Evolutionary conservation across 768 basidiomycete genomes (phyloP).

Genomic region (Macrolepiota dolichaula): DNA sequence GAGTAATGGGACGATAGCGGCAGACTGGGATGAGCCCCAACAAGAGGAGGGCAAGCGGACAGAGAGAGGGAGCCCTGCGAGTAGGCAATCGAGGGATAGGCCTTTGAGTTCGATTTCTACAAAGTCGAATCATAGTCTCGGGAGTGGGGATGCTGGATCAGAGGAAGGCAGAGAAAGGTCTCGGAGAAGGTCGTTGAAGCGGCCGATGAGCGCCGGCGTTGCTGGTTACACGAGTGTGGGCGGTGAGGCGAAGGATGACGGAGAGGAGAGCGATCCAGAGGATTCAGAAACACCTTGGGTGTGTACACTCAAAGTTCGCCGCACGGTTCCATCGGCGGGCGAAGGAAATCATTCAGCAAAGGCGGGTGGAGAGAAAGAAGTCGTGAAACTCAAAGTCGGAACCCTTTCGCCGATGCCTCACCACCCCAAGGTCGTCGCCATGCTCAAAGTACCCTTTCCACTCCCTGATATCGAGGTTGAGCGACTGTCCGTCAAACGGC

Average conservation of each 20-base stretch:
- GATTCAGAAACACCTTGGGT: conserved; percentile 97
- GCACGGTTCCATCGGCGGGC: conserved; percentile 24
- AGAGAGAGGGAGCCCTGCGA: conserved; percentile 1
- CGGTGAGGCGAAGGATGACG: conserved; percentile 41
- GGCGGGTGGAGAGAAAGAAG: conserved; percentile 20
- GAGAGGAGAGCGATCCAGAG: conserved; percentile 88
- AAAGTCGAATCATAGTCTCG: conserved; percentile 33
- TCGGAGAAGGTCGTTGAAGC: conserved; percentile 12
- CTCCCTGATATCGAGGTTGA: conserved; percentile 81
- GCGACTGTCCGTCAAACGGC: conserved; percentile 46
- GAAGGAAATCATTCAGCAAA: conserved; percentile 3
- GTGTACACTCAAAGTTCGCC: conserved; percentile 72
- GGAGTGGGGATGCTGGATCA: conserved; percentile 27
- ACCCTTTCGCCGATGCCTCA: conserved; percentile 91
- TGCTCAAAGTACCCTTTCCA: conserved; percentile 89
- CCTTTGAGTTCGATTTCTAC: conserved; percentile 26
- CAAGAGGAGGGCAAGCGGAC: conserved; percentile 5
- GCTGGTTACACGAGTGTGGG: conserved; percentile 9
- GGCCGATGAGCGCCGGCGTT: conserved; percentile 1
- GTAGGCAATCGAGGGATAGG: conserved; percentile 13
- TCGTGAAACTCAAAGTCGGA: conserved; percentile 64
- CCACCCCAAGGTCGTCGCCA: conserved; percentile 91
- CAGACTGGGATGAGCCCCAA: neutral
- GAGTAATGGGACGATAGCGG: neutral
- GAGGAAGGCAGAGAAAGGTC: conserved; percentile 24